phyloP scores from a whole-genome alignment of 441 rosid species.

The Jatropha podagrica region DNA sequence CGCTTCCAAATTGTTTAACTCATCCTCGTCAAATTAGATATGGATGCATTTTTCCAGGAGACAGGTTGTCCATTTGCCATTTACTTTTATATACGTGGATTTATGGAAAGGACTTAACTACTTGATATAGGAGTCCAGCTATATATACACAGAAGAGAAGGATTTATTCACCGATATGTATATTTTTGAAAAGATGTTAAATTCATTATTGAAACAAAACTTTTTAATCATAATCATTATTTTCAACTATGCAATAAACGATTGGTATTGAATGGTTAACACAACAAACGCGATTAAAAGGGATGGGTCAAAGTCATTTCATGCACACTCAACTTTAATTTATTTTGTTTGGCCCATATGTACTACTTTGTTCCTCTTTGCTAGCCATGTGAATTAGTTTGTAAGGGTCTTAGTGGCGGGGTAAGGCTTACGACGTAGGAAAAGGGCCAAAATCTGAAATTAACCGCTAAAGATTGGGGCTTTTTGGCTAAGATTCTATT shows the following conservation, averaged over 20 bases:
- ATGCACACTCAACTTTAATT: not conserved
- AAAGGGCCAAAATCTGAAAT: not conserved
- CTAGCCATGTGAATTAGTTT: conserved; percentile 12
- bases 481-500: not conserved
- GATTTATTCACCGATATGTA: no score
- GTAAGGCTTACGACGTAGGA: not conserved
- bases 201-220: no score
- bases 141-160: no score
- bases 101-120: no score
- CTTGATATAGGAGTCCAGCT: no score
- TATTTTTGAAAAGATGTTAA: no score
- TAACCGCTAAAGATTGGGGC: not conserved
- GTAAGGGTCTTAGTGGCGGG: conserved; percentile 12
- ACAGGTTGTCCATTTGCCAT: no score
- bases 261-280: not conserved
- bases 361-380: not conserved
- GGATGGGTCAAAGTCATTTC: not conserved
- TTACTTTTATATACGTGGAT: no score
- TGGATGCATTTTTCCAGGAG: no score
- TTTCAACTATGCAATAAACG: no score
- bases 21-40: not conserved
- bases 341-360: not conserved
- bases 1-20: not conserved
- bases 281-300: not conserved
- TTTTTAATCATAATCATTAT: no score